Evolutionary conservation across 768 basidiomycete species (phyloP).

Genomic region (Suillus americanus): DNA sequence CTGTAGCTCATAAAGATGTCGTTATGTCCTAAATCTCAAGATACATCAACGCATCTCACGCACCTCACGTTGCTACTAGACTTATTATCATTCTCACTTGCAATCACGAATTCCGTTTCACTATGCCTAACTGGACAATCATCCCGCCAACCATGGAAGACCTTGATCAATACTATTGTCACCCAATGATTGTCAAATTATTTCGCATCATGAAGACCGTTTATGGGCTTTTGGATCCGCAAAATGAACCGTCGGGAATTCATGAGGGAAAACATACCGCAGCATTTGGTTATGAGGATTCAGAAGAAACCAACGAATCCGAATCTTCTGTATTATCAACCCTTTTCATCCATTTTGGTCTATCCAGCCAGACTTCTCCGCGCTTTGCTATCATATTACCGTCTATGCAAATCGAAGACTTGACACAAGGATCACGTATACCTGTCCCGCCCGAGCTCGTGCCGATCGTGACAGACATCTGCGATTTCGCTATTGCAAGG

Average conservation of each 20-base stretch:
- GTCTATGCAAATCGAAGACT: not conserved
- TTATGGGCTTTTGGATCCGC: not conserved
- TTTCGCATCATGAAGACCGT: not conserved
- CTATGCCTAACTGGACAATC: not conserved
- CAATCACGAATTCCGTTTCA: not conserved
- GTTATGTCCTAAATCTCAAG: not conserved
- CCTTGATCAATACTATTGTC: not conserved
- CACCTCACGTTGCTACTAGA: not conserved
- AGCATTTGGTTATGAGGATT: not conserved
- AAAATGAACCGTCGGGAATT: not conserved
- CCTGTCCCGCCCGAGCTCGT: not conserved
- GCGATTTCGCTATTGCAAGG: not conserved
- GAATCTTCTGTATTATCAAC: not conserved
- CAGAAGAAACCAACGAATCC: not conserved
- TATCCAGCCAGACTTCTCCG: conserved; percentile 1
- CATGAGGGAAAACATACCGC: not conserved
- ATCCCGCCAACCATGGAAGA: not conserved
- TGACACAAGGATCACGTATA: not conserved
- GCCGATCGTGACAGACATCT: not conserved
- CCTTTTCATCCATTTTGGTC: not conserved
- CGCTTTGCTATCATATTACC: not conserved
- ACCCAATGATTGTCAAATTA: not conserved
- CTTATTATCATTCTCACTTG: not conserved
- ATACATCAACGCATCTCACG: not conserved
- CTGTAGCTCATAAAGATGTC: not conserved